These are phyloP conservation scores for Centaurea solstitialis DNA, from an alignment of 129 eudicot genomes.

Conservation along the genomic window DNA sequence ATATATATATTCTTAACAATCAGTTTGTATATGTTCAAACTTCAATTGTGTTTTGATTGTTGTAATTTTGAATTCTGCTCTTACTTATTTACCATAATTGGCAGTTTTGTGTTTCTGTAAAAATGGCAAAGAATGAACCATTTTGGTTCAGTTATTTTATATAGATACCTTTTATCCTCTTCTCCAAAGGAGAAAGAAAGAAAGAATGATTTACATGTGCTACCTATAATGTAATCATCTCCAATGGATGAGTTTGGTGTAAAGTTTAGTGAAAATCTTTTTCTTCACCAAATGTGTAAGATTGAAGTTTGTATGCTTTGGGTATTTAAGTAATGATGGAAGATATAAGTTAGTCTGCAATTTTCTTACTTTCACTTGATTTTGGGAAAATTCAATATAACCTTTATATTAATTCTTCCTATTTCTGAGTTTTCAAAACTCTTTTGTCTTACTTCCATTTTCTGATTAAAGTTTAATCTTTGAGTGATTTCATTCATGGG, in stretches of 20 bases:
- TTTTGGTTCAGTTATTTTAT: not conserved
- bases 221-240: no score
- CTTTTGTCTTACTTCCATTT: conserved; percentile 11
- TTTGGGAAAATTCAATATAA: conserved; percentile 8
- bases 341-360: not conserved
- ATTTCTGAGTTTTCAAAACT: not conserved
- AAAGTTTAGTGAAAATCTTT: no score
- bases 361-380: conserved; percentile 2
- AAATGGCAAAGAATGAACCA: not conserved
- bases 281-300: no score
- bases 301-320: no score
- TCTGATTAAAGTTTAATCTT: conserved; percentile 6
- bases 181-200: no score
- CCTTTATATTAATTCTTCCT: not conserved
- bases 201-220: no score
- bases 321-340: no score
- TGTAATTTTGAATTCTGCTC: not conserved
- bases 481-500: not conserved
- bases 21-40: not conserved
- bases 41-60: not conserved
- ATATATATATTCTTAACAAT: not conserved
- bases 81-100: no score
- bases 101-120: not conserved
- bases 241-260: no score
- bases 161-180: no score